A percentile compares a stretch with the other conserved stretches of the same genome.
phyloP scores from a whole-genome alignment of 805 yeast species.

The Ogataea nonfermentans region DNA sequence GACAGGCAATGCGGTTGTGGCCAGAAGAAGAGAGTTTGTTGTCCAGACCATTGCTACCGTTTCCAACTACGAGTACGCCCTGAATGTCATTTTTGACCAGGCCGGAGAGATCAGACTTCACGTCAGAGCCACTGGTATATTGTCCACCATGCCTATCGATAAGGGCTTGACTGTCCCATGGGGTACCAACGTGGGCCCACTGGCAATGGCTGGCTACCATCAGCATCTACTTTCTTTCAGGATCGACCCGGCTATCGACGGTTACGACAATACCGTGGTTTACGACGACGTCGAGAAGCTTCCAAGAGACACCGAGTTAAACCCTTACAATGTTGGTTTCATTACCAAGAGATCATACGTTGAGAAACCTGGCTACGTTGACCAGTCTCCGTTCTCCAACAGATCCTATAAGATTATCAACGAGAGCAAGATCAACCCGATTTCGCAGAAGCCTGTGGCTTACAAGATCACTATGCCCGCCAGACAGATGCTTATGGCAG shows the following conservation, averaged over 20 bases:
- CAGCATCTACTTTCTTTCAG: slow-evolving; percentile 79
- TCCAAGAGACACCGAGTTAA: slow-evolving; percentile 50
- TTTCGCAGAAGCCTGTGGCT: slow-evolving; percentile 69
- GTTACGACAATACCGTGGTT: slow-evolving; percentile 71
- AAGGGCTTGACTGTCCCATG: slow-evolving; percentile 63
- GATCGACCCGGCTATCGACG: slow-evolving; percentile 81
- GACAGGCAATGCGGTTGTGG: slow-evolving; percentile 64
- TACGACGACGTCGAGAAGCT: slow-evolving; percentile 68
- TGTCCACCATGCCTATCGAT: slow-evolving; percentile 82
- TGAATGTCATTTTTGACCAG: slow-evolving; percentile 70
- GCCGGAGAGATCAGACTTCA: slow-evolving; percentile 78
- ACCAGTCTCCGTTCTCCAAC: slow-evolving; percentile 73
- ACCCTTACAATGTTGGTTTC: slow-evolving; percentile 72
- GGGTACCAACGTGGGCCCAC: slow-evolving; percentile 78
- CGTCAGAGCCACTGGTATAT: slow-evolving; percentile 82
- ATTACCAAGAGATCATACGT: slow-evolving; percentile 58
- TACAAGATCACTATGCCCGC: slow-evolving; percentile 76
- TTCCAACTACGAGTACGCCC: slow-evolving; percentile 77
- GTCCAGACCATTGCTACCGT: slow-evolving; percentile 82
- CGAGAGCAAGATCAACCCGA: slow-evolving; percentile 67
- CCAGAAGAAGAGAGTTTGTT: slow-evolving; percentile 76
- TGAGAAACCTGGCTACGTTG: slow-evolving; percentile 69
- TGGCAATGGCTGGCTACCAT: slow-evolving; percentile 80
- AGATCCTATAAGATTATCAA: slow-evolving; percentile 75
- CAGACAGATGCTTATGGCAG: slow-evolving; percentile 71